Evolutionary conservation across 805 yeast genomes (phyloP).

Genomic region (Wickerhamomyces subpelliculosus): DNA sequence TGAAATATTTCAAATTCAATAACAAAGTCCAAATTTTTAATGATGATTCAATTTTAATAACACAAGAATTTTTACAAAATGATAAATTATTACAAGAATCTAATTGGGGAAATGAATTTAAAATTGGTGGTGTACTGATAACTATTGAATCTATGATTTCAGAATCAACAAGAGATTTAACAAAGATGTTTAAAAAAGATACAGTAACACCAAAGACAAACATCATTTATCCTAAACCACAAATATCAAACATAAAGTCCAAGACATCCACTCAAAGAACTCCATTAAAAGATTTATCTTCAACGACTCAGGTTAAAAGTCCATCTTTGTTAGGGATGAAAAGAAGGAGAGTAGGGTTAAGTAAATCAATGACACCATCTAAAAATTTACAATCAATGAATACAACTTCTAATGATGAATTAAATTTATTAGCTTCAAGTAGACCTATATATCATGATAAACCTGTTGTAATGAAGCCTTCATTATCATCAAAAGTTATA

Average conservation of each 20-base stretch:
- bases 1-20: constrained; percentile 16
- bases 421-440: too few relatives aligned
- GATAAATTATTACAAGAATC: constrained; percentile 4
- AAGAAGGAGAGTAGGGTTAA: constrained; percentile 14
- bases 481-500: neutral
- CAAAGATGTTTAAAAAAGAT: constrained; percentile 9
- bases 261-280: neutral
- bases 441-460: too few relatives aligned
- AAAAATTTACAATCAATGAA: neutral
- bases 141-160: constrained; percentile 8
- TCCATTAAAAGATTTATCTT: neutral
- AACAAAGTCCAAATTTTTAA: constrained; percentile 14
- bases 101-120: constrained; percentile 11
- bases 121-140: constrained; percentile 12
- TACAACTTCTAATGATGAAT: neutral
- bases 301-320: too few relatives aligned
- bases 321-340: neutral
- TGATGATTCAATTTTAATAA: constrained; percentile 10
- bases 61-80: constrained; percentile 11
- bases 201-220: too few relatives aligned
- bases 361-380: constrained; percentile 10
- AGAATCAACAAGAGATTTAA: constrained; percentile 11
- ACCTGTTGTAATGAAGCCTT: neutral
- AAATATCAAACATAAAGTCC: too few relatives aligned
- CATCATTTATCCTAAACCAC: neutral